These are phyloP conservation scores for Musa beccarii DNA, from an alignment of 176 grass and related monocot genomes.

Conservation along the genomic window DNA sequence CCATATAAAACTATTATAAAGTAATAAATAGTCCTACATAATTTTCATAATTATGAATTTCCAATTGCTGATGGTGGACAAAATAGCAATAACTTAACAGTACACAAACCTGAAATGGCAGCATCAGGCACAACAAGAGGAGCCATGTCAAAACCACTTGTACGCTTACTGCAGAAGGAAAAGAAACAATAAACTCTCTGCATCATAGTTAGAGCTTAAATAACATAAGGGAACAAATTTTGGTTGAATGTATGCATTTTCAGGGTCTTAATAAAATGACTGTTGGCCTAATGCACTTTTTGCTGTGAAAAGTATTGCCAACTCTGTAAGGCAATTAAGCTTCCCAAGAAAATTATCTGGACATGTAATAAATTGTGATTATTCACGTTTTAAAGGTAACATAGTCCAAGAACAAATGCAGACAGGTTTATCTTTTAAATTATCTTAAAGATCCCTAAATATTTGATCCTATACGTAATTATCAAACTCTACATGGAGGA, in stretches of 20 bases:
- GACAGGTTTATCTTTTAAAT: background rate
- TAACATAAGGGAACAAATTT: background rate
- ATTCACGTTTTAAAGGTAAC: background rate
- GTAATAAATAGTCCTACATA: background rate
- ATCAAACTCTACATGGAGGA: background rate
- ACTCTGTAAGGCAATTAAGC: background rate
- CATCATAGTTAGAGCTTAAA: background rate
- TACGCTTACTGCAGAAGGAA: conserved; percentile 21
- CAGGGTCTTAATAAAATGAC: background rate
- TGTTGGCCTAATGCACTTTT: background rate
- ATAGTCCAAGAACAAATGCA: background rate
- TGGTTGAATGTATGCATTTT: too few relatives aligned
- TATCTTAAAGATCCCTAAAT: background rate
- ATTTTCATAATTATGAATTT: background rate
- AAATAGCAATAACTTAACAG: conserved; percentile 12
- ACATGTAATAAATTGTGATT: background rate
- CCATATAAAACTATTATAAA: conserved; percentile 20
- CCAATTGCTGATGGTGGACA: background rate
- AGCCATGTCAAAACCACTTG: conserved; percentile 28
- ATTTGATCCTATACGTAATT: background rate
- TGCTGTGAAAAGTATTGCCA: background rate
- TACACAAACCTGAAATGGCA: conserved; percentile 13
- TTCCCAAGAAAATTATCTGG: background rate
- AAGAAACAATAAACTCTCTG: background rate
- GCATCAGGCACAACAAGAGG: conserved; percentile 11